Percentiles rank a stretch among this genome's conserved stretches.
These are phyloP conservation scores for Pinus albicaulis DNA, from an alignment of 75 land plant species.

Conservation along the genomic window DNA sequence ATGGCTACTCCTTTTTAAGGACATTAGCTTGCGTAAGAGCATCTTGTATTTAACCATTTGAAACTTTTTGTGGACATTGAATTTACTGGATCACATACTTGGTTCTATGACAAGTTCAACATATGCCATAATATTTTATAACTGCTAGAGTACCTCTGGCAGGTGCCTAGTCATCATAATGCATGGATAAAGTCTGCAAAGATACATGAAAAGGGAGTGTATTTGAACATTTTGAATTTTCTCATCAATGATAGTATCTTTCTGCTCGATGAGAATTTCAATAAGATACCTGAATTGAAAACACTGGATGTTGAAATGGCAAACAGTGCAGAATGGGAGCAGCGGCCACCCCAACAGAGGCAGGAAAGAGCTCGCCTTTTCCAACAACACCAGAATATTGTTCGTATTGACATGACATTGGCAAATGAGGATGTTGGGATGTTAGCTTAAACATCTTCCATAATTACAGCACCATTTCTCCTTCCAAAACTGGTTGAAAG, in stretches of 20 bases:
- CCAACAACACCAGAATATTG: constrained; percentile 65
- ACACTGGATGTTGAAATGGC: not conserved
- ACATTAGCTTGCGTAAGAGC: constrained; percentile 73
- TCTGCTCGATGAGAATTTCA: constrained; percentile 94
- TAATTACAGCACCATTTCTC: constrained; percentile 88
- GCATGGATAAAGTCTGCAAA: constrained; percentile 80
- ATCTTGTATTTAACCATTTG: constrained; percentile 86
- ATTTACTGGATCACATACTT: constrained; percentile 91
- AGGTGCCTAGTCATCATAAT: constrained; percentile 89
- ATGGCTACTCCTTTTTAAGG: constrained; percentile 85
- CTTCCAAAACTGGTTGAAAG: constrained; percentile 96
- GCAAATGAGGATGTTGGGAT: constrained; percentile 97
- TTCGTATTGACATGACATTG: constrained; percentile 87
- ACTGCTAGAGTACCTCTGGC: constrained; percentile 92
- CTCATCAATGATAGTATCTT: constrained; percentile 96
- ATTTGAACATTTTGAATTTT: constrained; percentile 88
- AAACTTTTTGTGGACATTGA: constrained; percentile 95
- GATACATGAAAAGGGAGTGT: constrained; percentile 87
- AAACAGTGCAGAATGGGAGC: not conserved
- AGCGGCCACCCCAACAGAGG: constrained; percentile 80
- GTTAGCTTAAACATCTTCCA: constrained; percentile 91
- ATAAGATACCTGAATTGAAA: constrained; percentile 60
- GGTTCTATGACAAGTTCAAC: constrained; percentile 97
- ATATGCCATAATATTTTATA: constrained; percentile 93
- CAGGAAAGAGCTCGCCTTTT: constrained; percentile 88